Evolutionary conservation across 1,284 basidiomycete genomes (phyloP), one percentile per base, ranked within the genome.

Genomic region (Inonotus hispidus): DNA sequence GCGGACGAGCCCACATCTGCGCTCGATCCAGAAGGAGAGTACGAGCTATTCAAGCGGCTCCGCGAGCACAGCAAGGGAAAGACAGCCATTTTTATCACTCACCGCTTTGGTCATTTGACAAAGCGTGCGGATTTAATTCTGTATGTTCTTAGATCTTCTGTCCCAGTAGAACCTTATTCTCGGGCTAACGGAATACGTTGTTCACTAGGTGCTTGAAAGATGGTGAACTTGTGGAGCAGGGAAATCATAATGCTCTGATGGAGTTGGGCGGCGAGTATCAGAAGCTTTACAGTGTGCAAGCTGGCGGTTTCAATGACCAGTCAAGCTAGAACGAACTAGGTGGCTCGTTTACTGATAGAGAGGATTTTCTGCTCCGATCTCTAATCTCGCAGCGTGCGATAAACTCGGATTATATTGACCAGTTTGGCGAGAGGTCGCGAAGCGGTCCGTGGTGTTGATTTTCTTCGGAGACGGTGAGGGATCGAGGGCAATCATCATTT

Each of bases 1-100:
- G 70, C 77, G 4, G 79, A 79, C 59, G 76, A 78, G 59, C 71
- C 75, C 0, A 74, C 71, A 19, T 74, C 71, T 29, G 71, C 73
- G 3, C 61, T 79, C 59, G 76, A 78, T 61, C 66, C 76, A 3
- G 61, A 69, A 19, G 71, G 71, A 11, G 77, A 78, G 64, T 66
- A 66, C 21, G 67, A 74, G 0, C 66, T 78, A 8, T 71, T 74
- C 50, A 60, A 70, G 23, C 67, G 68, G 7, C 69, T 78, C 50
- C 64, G 66, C 8, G 64, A 68, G 3, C 60, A 68, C 11, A 59
- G 70, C 23, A 64, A 67, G 5, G 72, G 72, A 1, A 74, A 71
- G 59, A 78, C 75, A 0, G 68, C 73, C 61, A 68, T 79, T 50
- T 70, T 76, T 35, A 76, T 78, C 2, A 74, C 75, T 2, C 76